Percentiles rank a stretch among this genome's conserved stretches.
These are phyloP conservation scores for Colletotrichum sidae DNA, from an alignment of 2,329 filamentous ascomycete genomes.

Conservation along the genomic window DNA sequence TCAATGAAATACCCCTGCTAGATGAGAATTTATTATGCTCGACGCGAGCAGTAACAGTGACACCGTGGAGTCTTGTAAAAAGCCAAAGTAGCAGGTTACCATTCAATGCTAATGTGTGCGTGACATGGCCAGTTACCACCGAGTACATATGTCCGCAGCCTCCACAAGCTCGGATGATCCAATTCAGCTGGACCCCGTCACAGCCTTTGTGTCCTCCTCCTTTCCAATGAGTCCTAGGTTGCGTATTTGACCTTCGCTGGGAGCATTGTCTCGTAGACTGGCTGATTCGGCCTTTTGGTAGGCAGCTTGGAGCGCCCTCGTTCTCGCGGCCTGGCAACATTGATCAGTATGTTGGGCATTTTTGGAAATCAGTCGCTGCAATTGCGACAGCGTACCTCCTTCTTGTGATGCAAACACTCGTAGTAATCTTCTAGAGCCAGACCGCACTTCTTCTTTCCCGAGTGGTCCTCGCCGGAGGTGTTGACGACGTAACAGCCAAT, in stretches of 20 bases:
- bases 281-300: constrained; percentile 84
- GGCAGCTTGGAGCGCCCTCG: constrained; percentile 82
- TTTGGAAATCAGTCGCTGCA: neutral
- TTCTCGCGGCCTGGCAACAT: constrained; percentile 75
- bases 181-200: constrained; percentile 52
- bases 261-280: constrained; percentile 82
- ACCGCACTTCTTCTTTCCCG: constrained; percentile 88
- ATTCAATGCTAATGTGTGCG: constrained; percentile 25
- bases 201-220: constrained; percentile 80
- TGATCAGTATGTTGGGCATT: constrained; percentile 9
- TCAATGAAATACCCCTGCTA: too few species aligned
- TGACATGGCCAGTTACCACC: constrained; percentile 19
- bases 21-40: too few species aligned
- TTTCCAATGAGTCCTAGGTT: constrained; percentile 86
- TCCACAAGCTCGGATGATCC: constrained; percentile 36
- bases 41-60: too few species aligned
- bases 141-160: constrained; percentile 22
- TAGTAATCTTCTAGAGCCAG: constrained; percentile 95
- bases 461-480: constrained; percentile 80
- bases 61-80: too few species aligned
- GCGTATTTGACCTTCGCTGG: constrained; percentile 87
- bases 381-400: constrained; percentile 80
- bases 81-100: constrained; percentile 14
- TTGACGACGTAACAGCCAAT: constrained; percentile 99
- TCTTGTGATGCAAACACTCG: constrained; percentile 98